Evolutionary conservation across 73 alveolate genomes (phyloP).

Genomic region (Paramecium bursaria): DNA sequence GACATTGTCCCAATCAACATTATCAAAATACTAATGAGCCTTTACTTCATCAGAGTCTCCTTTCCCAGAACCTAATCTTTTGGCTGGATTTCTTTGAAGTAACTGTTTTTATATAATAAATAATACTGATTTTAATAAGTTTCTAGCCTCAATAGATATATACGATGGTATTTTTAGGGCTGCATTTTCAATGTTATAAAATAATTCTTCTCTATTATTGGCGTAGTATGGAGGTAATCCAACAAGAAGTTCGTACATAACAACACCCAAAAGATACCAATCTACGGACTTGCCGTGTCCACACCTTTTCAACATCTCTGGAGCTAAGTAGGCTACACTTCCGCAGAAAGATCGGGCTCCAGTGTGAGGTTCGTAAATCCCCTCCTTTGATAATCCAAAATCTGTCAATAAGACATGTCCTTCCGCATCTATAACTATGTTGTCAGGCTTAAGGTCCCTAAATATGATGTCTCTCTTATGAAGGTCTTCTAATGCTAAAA

Average conservation of each 20-base stretch:
- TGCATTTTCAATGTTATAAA: conserved; percentile 84
- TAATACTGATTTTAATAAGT: conserved; percentile 72
- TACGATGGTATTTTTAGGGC: conserved; percentile 75
- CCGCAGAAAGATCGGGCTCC: conserved; percentile 96
- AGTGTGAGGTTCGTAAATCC: conserved; percentile 84
- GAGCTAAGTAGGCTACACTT: conserved; percentile 94
- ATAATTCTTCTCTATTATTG: conserved; percentile 83
- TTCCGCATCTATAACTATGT: conserved; percentile 88
- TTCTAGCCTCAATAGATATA: conserved; percentile 74
- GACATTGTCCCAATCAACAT: conserved; percentile 66
- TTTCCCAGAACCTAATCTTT: conserved; percentile 95
- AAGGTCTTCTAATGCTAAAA: conserved; percentile 91
- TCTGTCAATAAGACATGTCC: conserved; percentile 97
- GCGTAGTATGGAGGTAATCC: conserved; percentile 98
- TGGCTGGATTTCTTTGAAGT: conserved; percentile 91
- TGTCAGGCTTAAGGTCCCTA: conserved; percentile 90
- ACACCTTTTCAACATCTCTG: conserved; percentile 94
- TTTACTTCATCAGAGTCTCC: conserved; percentile 77
- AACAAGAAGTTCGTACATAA: conserved; percentile 93
- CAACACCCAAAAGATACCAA: conserved; percentile 97
- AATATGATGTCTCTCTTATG: conserved; percentile 90
- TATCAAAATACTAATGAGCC: background rate
- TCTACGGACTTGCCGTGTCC: conserved; percentile 99
- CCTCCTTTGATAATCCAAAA: conserved; percentile 95
- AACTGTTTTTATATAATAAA: conserved; percentile 69